Evolutionary conservation across 345 rosid genomes (phyloP), one percentile per base, ranked within the genome.

Genomic region (Murraya koenigii): DNA sequence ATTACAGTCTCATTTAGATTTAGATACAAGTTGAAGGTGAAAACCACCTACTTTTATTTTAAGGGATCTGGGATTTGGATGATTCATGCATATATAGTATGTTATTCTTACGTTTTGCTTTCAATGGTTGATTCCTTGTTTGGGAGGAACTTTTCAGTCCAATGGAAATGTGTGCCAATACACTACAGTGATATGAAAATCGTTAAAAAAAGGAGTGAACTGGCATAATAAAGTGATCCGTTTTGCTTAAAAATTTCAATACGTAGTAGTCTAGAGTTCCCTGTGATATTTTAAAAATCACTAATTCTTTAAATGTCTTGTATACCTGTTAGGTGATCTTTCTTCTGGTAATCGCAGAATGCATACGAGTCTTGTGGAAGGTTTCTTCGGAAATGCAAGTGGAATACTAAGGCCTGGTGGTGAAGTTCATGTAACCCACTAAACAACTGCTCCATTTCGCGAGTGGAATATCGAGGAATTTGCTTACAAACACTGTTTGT

Each of bases 401-500:
- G 67, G 30, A 26, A 83, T 89, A 88, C 77, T 91, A 28, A 75
- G 75, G 74, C 79, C 71, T 19, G 0, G 80, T 11, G 93, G 93
- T 20, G 84, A 92, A 84, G 68, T 89, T 14, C 93, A 90, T 77
- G 90, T 92, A 11, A 82, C 82, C 64, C 97, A 92, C 81, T 90
- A 89, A 82, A 88, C 85, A 33, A 78, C 74, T 1, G 19, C 33
- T 55, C 94, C 93, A 14, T 90, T 77, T 77, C 81, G 79, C 82
- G 4, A 41, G 41, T 92, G 97, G 97, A 84, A 89, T 52, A 82
- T 90, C 3, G 80, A 69, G 78, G 87, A 85, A 75, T 90, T 90
- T n/a, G 93, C 90, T 19, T 25, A 38, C 62, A n/a, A 22, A 59
- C 83, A 78, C 83, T 82, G 38, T 71, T 83, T 88, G 69, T 76